A percentile compares a stretch with the other conserved stretches of the same genome.
These are phyloP conservation scores for Penicillium antarcticum DNA, from an alignment of 495 filamentous ascomycete genomes.

Conservation along the genomic window DNA sequence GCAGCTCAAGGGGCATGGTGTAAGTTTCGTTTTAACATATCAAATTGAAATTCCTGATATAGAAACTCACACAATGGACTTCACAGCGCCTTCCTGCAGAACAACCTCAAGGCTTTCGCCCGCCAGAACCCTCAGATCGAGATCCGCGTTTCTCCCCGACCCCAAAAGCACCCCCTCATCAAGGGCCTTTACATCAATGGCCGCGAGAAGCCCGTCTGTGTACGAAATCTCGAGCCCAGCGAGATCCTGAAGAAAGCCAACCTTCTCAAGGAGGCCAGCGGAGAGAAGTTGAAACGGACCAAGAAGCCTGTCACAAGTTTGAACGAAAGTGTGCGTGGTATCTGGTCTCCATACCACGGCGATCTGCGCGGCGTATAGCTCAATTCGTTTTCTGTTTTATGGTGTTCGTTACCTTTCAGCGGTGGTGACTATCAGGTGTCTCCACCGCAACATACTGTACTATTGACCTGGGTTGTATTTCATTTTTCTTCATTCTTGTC, in stretches of 20 bases:
- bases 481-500: conserved; percentile 9
- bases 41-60: background rate
- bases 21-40: conserved; percentile 39
- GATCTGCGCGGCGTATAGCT: conserved; percentile 41
- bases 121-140: conserved; percentile 81
- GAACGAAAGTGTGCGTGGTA: conserved; percentile 89
- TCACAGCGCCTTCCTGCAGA: conserved; percentile 72
- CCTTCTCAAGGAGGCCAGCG: conserved; percentile 76
- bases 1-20: conserved; percentile 93
- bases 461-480: conserved; percentile 26
- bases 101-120: conserved; percentile 72
- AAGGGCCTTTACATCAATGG: conserved; percentile 90
- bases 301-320: conserved; percentile 81
- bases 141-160: conserved; percentile 84
- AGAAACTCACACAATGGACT: background rate
- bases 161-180: conserved; percentile 80
- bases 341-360: conserved; percentile 94
- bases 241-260: conserved; percentile 80
- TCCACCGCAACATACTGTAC: conserved; percentile 26
- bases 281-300: conserved; percentile 76
- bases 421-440: conserved; percentile 11
- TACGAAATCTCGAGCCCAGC: conserved; percentile 76
- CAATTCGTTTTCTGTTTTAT: conserved; percentile 21
- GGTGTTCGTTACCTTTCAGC: conserved; percentile 14
- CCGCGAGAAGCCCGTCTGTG: conserved; percentile 78